phyloP scores from a whole-genome alignment of 345 rosid genomes.

The Jatropha curcas region DNA sequence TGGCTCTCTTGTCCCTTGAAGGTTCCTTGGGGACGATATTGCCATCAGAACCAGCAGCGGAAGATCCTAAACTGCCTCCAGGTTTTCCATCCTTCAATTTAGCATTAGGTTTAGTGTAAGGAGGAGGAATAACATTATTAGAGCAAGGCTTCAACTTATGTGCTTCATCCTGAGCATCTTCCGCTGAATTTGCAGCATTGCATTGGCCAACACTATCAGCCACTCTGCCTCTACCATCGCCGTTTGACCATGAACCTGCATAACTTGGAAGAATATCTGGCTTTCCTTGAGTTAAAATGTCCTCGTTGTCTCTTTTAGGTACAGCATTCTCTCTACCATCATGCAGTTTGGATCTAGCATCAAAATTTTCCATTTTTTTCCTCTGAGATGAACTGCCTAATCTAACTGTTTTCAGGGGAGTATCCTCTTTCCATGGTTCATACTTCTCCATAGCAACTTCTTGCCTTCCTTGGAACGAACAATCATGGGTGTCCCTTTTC shows the following conservation, averaged over 20 bases:
- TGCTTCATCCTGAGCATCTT: constrained; percentile 37
- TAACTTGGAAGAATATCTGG: constrained; percentile 28
- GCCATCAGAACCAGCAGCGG: constrained; percentile 29
- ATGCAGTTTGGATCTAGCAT: constrained; percentile 29
- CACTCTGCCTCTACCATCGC: constrained; percentile 29
- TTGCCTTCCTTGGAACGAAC: constrained; percentile 32
- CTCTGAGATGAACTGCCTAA: constrained; percentile 45
- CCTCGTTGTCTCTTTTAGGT: constrained; percentile 33
- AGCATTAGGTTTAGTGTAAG: constrained; percentile 56
- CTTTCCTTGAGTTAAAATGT: constrained; percentile 22
- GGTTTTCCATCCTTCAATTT: constrained; percentile 42
- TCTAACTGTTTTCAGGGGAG: constrained; percentile 41
- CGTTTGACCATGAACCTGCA: constrained; percentile 28
- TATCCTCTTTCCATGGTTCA: constrained; percentile 44
- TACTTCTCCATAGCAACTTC: constrained; percentile 38
- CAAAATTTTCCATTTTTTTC: constrained; percentile 34
- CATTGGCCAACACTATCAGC: constrained; percentile 32
- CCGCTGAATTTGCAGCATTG: constrained; percentile 26
- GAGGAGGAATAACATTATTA: constrained; percentile 65
- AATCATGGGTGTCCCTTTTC: constrained; percentile 38
- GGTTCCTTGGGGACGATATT: constrained; percentile 35
- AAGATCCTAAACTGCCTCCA: constrained; percentile 31
- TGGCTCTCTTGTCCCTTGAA: constrained; percentile 27
- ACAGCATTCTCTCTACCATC: constrained; percentile 43
- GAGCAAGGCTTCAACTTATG: constrained; percentile 38